A percentile compares a stretch with the other conserved stretches of the same genome.
These are phyloP conservation scores for Penicillium waksmanii DNA, from an alignment of 495 filamentous ascomycete genomes.

Conservation along the genomic window DNA sequence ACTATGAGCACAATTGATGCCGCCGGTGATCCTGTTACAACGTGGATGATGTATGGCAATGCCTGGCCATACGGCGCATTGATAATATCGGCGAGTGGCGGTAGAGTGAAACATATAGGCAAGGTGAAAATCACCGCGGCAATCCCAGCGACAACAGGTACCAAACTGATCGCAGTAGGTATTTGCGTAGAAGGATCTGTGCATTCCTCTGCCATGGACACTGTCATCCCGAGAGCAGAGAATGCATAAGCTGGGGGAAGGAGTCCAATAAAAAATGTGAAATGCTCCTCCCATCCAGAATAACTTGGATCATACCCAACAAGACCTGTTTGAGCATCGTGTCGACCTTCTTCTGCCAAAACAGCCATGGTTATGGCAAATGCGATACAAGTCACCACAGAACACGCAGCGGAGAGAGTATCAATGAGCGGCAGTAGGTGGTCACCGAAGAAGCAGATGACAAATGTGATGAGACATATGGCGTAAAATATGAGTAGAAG, in stretches of 20 bases:
- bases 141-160: conserved; percentile 4
- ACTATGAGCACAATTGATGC: conserved; percentile 5
- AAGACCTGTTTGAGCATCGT: conserved; percentile 17
- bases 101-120: conserved; percentile 2
- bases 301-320: conserved; percentile 28
- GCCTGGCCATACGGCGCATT: conserved; percentile 4
- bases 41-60: conserved; percentile 6
- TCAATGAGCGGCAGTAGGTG: conserved; percentile 54
- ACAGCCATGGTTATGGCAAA: conserved; percentile 17
- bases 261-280: conserved; percentile 4
- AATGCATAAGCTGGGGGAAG: conserved; percentile 6
- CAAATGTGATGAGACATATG: conserved; percentile 53
- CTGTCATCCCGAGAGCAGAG: conserved; percentile 5
- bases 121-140: conserved; percentile 1
- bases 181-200: conserved; percentile 38
- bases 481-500: conserved; percentile 56
- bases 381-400: conserved; percentile 25
- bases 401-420: conserved; percentile 30
- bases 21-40: conserved; percentile 4
- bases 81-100: conserved; percentile 6
- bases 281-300: conserved; percentile 7
- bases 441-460: conserved; percentile 55
- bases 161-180: conserved; percentile 35
- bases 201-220: conserved; percentile 41
- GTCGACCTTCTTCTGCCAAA: conserved; percentile 24